Evolutionary conservation across 1,284 basidiomycete genomes (phyloP).

Genomic region (Sphaerobolus stellatus): DNA sequence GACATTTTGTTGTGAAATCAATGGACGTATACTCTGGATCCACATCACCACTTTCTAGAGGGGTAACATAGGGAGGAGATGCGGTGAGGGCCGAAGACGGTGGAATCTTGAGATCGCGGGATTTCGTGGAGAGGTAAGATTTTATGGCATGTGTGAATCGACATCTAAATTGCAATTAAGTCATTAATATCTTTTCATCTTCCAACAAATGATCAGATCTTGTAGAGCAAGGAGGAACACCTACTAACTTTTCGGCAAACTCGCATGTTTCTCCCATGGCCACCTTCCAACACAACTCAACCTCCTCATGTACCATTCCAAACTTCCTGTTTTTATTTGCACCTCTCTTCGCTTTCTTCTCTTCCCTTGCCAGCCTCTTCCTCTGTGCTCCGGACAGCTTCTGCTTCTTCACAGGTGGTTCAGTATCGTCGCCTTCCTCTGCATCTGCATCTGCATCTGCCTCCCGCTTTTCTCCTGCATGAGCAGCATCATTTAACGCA

Average conservation of each 20-base stretch:
- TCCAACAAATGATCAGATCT: background rate
- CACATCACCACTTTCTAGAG: constrained; percentile 21
- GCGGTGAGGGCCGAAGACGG: constrained; percentile 39
- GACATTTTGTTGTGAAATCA: constrained; percentile 59
- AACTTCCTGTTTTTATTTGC: constrained; percentile 79
- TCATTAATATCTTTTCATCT: background rate
- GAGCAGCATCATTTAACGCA: background rate
- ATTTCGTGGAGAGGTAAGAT: constrained; percentile 76
- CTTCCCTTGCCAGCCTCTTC: constrained; percentile 52
- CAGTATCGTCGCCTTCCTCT: constrained; percentile 27
- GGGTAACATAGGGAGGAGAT: constrained; percentile 53
- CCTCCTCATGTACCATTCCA: constrained; percentile 67
- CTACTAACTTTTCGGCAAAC: constrained; percentile 57
- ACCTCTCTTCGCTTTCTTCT: constrained; percentile 72
- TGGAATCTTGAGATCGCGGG: constrained; percentile 68
- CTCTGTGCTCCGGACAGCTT: constrained; percentile 34
- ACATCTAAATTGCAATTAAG: constrained; percentile 50
- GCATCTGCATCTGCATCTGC: constrained; percentile 26
- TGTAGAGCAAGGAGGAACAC: constrained; percentile 1
- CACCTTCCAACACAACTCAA: constrained; percentile 73
- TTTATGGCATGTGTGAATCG: constrained; percentile 78
- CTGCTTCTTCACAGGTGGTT: constrained; percentile 16
- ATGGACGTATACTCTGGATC: constrained; percentile 44
- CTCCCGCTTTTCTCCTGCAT: background rate
- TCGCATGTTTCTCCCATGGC: constrained; percentile 66